Conservation (phyloP, 306 rosid genomes). For the Abrus pulchellus region DNA sequence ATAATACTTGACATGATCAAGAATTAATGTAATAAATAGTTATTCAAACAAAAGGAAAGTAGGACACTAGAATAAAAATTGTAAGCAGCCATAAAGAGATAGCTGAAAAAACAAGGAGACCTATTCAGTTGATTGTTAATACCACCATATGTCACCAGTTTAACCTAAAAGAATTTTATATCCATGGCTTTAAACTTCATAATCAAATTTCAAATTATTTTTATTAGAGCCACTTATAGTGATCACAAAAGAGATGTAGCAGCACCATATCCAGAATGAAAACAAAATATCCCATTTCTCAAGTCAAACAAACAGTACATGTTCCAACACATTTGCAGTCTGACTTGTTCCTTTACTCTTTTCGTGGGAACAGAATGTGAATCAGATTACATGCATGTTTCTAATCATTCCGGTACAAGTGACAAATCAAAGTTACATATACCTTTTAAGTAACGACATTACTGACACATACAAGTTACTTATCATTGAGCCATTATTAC, state of each 20-base stretch:
- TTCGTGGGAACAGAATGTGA: not conserved
- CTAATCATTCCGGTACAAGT: not conserved
- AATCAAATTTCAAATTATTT: not conserved
- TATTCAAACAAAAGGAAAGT: not conserved
- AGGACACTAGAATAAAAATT: not conserved
- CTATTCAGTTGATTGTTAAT: not conserved
- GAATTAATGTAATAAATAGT: not conserved
- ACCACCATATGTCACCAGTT: not conserved
- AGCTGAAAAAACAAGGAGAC: not conserved
- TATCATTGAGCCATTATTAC: not conserved
- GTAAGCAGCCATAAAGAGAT: not conserved
- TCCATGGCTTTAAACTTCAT: not conserved
- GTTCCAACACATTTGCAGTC: not conserved
- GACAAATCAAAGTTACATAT: conserved; percentile 10
- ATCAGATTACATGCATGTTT: conserved; percentile 1
- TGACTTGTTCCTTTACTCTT: not conserved
- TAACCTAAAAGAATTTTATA: not conserved
- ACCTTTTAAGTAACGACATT: conserved; percentile 14
- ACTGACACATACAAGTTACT: conserved; percentile 21
- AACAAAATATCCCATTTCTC: conserved; percentile 30
- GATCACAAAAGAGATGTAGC: conserved; percentile 17
- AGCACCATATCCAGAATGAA: conserved; percentile 13
- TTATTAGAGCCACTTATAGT: not conserved
- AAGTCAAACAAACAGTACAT: not conserved
- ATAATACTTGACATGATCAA: conserved; percentile 1